A percentile compares a stretch with the other conserved stretches of the same genome.
phyloP scores from a whole-genome alignment of 192 early-diverging fungal species.

The Entomortierella parvispora region DNA sequence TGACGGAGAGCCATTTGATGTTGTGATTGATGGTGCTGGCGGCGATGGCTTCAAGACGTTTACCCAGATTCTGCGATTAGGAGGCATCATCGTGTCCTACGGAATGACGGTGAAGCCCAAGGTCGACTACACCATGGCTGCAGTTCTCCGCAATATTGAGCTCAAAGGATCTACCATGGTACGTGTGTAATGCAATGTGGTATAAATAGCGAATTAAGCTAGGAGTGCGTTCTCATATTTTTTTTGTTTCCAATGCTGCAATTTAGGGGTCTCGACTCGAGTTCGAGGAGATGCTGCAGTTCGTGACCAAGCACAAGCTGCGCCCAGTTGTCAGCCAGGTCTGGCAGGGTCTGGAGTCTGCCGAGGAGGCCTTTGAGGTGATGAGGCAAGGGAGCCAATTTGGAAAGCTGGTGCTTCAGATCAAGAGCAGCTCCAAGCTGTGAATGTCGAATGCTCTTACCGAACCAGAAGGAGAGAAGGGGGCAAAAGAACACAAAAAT shows the following conservation, averaged over 20 bases:
- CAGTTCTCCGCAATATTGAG: conserved; percentile 66
- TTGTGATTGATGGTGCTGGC: conserved; percentile 72
- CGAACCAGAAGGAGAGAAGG: no score
- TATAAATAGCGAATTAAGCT: no score
- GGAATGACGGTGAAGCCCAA: conserved; percentile 59
- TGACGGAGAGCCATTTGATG: conserved; percentile 41
- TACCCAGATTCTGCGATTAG: conserved; percentile 47
- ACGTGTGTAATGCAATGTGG: background rate
- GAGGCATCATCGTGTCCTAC: conserved; percentile 64
- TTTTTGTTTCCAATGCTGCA: background rate
- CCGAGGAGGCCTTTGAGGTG: conserved; percentile 1
- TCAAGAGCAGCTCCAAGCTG: background rate
- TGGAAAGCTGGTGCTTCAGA: background rate
- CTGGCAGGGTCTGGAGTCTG: conserved; percentile 52
- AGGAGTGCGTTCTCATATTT: background rate
- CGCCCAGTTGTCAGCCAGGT: conserved; percentile 60
- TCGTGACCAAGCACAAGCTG: conserved; percentile 64
- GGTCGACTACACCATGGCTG: conserved; percentile 47
- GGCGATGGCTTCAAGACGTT: conserved; percentile 54
- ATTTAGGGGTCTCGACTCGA: conserved; percentile 48
- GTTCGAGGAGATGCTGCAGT: conserved; percentile 64
- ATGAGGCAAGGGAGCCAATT: background rate
- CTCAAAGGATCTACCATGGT: conserved; percentile 69
- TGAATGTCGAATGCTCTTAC: background rate
- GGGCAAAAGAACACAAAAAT: no score